A percentile compares a stretch with the other conserved stretches of the same genome.
phyloP scores from a whole-genome alignment of 2,329 filamentous ascomycete species.

The Xylariaceae sp. region DNA sequence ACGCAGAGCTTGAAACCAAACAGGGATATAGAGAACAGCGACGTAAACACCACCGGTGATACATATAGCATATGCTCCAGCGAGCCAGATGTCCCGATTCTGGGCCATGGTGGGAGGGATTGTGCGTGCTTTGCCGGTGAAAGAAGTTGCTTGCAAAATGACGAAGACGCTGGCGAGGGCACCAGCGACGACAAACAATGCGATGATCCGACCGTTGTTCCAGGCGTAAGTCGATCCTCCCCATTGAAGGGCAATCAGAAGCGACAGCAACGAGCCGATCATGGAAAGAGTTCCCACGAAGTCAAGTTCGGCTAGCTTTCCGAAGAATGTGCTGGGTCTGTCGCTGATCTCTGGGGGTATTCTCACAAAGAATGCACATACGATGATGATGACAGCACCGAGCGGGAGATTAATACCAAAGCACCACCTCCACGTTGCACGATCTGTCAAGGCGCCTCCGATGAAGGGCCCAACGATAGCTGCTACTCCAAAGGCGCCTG shows the following conservation, averaged over 20 bases:
- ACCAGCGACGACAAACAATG: neutral
- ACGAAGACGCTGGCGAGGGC: no score
- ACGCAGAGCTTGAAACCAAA: no score
- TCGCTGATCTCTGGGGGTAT: neutral
- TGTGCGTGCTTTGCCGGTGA: constrained; percentile 1
- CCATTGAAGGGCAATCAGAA: constrained; percentile 2
- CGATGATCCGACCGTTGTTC: neutral
- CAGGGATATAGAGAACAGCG: no score
- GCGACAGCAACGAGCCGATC: neutral
- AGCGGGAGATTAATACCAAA: no score
- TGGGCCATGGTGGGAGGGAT: constrained; percentile 5
- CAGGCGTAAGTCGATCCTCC: neutral
- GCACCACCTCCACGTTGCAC: constrained; percentile 10
- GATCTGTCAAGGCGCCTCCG: constrained; percentile 9
- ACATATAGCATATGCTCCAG: constrained; percentile 13
- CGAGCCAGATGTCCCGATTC: constrained; percentile 17
- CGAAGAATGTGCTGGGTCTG: no score
- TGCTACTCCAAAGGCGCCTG: constrained; percentile 10
- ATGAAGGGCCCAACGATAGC: constrained; percentile 14
- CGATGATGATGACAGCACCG: no score
- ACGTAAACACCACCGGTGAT: no score
- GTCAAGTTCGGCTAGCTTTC: neutral
- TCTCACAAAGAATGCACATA: no score
- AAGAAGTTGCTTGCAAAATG: neutral
- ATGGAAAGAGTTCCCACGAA: neutral